Conservation (phyloP, 805 yeast genomes). For the Wickerhamiella slavikovae region DNA sequence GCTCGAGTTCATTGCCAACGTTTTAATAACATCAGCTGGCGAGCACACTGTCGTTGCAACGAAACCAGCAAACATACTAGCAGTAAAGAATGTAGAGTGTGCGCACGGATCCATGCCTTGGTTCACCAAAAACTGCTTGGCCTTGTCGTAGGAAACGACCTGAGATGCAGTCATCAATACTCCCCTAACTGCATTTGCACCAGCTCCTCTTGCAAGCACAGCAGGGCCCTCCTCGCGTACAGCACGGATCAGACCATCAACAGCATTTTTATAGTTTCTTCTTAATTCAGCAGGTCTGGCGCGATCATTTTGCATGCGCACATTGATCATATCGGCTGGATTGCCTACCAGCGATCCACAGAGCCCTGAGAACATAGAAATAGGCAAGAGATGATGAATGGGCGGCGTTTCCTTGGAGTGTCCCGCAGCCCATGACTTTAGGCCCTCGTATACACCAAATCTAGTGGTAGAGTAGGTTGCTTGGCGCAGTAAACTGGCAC, state of each 20-base stretch:
- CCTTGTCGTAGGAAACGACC: conserved; percentile 69
- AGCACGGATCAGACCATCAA: conserved; percentile 53
- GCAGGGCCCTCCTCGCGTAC: conserved; percentile 35
- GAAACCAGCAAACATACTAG: conserved; percentile 63
- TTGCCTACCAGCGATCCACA: conserved; percentile 74
- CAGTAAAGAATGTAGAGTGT: conserved; percentile 53
- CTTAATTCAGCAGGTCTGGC: conserved; percentile 41
- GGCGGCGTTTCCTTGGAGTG: conserved; percentile 28
- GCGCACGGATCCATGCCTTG: conserved; percentile 35
- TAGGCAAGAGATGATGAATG: conserved; percentile 40
- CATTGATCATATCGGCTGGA: conserved; percentile 73
- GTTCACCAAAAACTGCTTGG: conserved; percentile 37
- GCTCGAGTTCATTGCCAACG: conserved; percentile 52
- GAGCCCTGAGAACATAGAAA: conserved; percentile 73
- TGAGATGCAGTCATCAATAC: conserved; percentile 80
- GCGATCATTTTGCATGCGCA: conserved; percentile 80
- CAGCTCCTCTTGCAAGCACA: conserved; percentile 50
- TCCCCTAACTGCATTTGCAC: conserved; percentile 64
- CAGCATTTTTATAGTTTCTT: conserved; percentile 56
- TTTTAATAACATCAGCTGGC: conserved; percentile 81
- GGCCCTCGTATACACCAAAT: conserved; percentile 65
- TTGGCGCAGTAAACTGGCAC: conserved; percentile 68
- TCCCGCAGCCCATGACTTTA: conserved; percentile 33
- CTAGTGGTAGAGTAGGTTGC: conserved; percentile 76
- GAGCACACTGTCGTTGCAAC: conserved; percentile 85